Conservation (phyloP, 1,284 basidiomycete genomes). For the Fomitiporia mediterranea region DNA sequence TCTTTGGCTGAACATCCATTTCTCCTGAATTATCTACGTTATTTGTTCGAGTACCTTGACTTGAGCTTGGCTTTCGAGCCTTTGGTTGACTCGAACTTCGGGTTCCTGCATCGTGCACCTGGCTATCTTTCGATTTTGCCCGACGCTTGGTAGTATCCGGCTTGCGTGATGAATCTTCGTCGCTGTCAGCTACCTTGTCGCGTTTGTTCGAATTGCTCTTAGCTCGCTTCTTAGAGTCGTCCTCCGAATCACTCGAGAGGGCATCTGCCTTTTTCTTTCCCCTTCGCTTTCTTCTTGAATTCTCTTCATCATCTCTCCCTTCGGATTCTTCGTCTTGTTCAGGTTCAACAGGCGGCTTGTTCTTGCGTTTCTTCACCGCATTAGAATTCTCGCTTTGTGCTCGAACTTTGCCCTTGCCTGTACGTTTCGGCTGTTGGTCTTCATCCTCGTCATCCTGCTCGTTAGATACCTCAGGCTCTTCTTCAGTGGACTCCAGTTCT, state of each 20-base stretch:
- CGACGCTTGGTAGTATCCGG: not conserved
- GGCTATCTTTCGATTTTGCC: not conserved
- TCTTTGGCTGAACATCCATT: conserved; percentile 16
- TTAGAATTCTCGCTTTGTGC: not conserved
- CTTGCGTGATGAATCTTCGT: conserved; percentile 8
- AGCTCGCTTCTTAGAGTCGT: conserved; percentile 4
- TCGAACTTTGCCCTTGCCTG: not conserved
- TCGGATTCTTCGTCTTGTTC: conserved; percentile 2
- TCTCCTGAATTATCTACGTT: conserved; percentile 17
- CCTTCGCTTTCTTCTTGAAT: conserved; percentile 20
- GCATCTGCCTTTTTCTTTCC: conserved; percentile 19
- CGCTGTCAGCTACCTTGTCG: conserved; percentile 2
- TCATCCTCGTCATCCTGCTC: conserved; percentile 30
- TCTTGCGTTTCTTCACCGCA: conserved; percentile 20
- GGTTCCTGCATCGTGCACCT: not conserved
- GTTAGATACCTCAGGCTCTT: conserved; percentile 32
- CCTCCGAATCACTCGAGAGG: conserved; percentile 3
- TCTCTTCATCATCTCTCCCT: not conserved
- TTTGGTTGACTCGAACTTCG: conserved; percentile 2
- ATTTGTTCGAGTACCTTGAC: conserved; percentile 19
- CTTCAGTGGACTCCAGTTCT: conserved; percentile 30
- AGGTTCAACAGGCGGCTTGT: conserved; percentile 10
- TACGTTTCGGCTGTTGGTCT: conserved; percentile 24
- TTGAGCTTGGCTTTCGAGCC: conserved; percentile 20
- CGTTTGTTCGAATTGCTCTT: conserved; percentile 12